Base-by-base conservation (phyloP, 306 rosid species). In the Vigna reflexopilosa region DNA sequence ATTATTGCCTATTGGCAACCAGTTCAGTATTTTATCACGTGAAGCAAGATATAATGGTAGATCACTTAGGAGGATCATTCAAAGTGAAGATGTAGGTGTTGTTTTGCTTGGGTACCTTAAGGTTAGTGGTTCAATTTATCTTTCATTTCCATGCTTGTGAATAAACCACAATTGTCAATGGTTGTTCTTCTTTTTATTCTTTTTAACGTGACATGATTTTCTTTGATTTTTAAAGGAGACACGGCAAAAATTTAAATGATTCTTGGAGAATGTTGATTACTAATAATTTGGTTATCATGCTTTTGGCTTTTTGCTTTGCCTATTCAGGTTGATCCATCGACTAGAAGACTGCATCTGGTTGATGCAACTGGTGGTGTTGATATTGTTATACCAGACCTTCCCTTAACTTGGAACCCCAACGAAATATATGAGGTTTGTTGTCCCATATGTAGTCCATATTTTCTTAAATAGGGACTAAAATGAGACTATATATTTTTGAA, bases 351-450 rank as follows among this genome's bases (percentile, higher is more conserved):
- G 79, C 98, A 86, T 85, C 80, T 95, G 86, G 90, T 88, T 86
- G 98, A 95, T 82, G 90, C 89, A 12, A 92, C 97, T 72, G 95
- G 95, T 51, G 83, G 88, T 65, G 84, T 95, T 83, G 95, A 95
- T 86, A 91, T 91, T 82, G 78, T 89, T 51, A 78, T 95, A 62
- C 98, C 98, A 22, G 98, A 95, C 71, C 90, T 95, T 85, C 96
- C 97, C 58, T 86, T 84, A 70, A 83, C 88, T 48, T 91, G 87
- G 97, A 85, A 88, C 77, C 72, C 84, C 50, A 56, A 85, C 26
- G 64, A 74, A 69, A 81, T 91, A 56, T 91, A 82, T 70, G 94
- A 92, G 98, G 98, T 94, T 51, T 17, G 70, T 24, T 65, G 26
- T 79, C 59, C 30, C 1, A 5, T 17, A 17, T 55, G 28, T 55